These are phyloP conservation scores for Penicillium bovifimosum DNA, from an alignment of 495 filamentous ascomycete genomes.

Conservation along the genomic window DNA sequence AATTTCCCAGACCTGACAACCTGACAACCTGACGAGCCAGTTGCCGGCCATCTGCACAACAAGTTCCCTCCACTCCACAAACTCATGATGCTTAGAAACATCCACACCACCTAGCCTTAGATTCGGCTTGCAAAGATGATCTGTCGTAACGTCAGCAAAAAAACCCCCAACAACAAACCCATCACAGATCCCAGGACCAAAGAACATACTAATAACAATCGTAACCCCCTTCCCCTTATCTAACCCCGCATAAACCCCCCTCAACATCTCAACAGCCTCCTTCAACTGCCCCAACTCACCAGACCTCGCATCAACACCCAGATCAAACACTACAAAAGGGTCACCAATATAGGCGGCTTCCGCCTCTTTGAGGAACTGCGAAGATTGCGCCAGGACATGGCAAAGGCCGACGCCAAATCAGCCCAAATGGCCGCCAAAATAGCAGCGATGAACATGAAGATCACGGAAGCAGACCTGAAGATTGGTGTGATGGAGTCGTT, in stretches of 20 bases:
- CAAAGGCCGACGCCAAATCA: too few species aligned
- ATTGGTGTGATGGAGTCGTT: too few species aligned
- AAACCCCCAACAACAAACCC: not conserved
- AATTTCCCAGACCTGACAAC: too few species aligned
- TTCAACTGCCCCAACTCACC: conserved; percentile 66
- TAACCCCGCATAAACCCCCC: conserved; percentile 53
- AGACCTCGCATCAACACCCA: conserved; percentile 70
- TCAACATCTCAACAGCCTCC: conserved; percentile 67
- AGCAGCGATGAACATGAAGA: too few species aligned
- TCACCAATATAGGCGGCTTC: too few species aligned
- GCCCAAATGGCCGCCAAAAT: too few species aligned
- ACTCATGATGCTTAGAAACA: conserved; percentile 48
- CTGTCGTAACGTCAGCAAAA: conserved; percentile 31
- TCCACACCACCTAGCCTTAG: conserved; percentile 39
- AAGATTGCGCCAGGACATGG: too few species aligned
- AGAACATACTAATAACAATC: conserved; percentile 57
- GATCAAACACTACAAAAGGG: conserved; percentile 80
- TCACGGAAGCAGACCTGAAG: too few species aligned
- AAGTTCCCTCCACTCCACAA: conserved; percentile 45
- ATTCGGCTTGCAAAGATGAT: conserved; percentile 87
- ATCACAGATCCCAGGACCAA: not conserved
- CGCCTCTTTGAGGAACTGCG: too few species aligned
- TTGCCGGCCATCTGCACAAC: conserved; percentile 43
- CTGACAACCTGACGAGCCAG: too few species aligned
- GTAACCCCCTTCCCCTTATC: conserved; percentile 44